Base-by-base conservation (phyloP, 192 early-diverging fungal species). In the Linderina pennispora region DNA sequence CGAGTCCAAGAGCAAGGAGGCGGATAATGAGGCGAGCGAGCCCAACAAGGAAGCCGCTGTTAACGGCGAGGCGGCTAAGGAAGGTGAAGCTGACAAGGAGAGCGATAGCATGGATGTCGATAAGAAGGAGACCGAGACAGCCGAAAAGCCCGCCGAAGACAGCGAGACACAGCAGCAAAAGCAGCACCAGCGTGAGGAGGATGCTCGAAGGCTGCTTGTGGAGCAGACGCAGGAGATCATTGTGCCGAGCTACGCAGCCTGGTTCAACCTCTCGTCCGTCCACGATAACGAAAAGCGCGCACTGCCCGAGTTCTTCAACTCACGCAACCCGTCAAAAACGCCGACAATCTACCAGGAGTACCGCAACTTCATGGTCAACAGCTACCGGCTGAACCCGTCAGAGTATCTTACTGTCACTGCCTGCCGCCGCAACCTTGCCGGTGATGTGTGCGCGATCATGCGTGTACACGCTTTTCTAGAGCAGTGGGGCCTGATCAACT, bases 401-500 rank as follows among this genome's bases (percentile, higher is more conserved):
- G 93, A 99, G 62, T 99, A 99, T 62, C 72, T 99, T 34, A 97
- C 97, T 7, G 92, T 99, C 8, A 99, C 97, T 3, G 97, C 97
- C 1, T 97, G 93, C 70, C 66, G 94, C 40, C 75, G 97, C 18
- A 97, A 98, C 65, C 72, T 99, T 53, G 92, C 93, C 0, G 97
- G 97, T 18, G 97, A 99, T 75, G 97, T 99, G 6, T 96, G 97
- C 57, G 90, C 94, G 3, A 97, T 99, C 44, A 93, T 98, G 68
- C 78, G 97, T 38, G 92, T 99, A 3, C 97, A 99, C 72, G 90
- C 94, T 3, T 94, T 99, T 48, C 74, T 99, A 38, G 94, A 99
- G 69, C 94, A 99, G 61, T 99, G 97, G 97, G 97, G 97, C 1
- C 74, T 99, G 22, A 90, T 99, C 56, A 99, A 99, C 70, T 92